Evolutionary conservation across 2,329 filamentous ascomycete species (phyloP), one percentile per base, ranked within the genome.

Genomic region (Sarocladiaceae sp.): DNA sequence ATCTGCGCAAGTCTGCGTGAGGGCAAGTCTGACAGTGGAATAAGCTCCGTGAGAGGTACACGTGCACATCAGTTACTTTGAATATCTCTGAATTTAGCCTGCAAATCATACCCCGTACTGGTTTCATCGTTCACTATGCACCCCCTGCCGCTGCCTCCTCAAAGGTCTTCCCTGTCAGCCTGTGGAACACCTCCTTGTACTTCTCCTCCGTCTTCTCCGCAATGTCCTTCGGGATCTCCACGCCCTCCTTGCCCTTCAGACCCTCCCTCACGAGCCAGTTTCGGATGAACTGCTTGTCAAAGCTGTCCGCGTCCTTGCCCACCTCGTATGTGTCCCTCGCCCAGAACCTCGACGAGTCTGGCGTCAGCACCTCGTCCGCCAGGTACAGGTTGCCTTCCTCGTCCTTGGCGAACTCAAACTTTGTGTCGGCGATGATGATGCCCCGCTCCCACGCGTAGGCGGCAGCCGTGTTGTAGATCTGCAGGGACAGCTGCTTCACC

Each of bases 321-420:
- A 85, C 65, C 58, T 81, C 74, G 43, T 58, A 60, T 59, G 73
- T 73, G 33, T 80, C 80, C 50, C 75, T 78, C 1, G 82, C 82
- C 90, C 91, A 97, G 73, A 95, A 95, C 13, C 90, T 78, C 42
- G 85, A 91, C 45, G 78, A 84, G 61, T 88, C 84, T 2, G 89
- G 88, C 6, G 88, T 94, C 48, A 95, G 68, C 18, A 94, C 87
- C 68, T 95, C 88, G 58, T 95, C 88, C 4, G 89, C 80, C 43
- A 64, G 50, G 27, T 89, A 78, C 6, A 93, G 74, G 2, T 77
- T 80, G 46, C 66, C 73, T 50, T 77, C 72, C 52, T 84, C 80
- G 33, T 61, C 59, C 44, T 52, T 48, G 18, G 55, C 60, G 47
- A 64, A 91, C 66, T 47, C 45, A n/a, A 53, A 50, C 61, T 74